A percentile compares a stretch with the other conserved stretches of the same genome.
phyloP scores from a whole-genome alignment of 768 basidiomycete species.

The Lactarius vividus region DNA sequence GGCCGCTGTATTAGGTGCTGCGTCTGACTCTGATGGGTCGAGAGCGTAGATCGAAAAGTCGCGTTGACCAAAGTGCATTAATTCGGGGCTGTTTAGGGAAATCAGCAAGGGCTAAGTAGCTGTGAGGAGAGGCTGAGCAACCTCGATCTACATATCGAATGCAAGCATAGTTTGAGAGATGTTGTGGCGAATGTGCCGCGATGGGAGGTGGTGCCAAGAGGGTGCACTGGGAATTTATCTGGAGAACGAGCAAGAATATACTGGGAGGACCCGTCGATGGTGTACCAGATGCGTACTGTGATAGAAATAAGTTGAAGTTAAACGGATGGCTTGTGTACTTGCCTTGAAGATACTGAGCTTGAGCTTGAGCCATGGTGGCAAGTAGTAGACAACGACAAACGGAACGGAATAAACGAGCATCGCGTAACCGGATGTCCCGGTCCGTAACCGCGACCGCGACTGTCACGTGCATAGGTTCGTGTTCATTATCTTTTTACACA shows the following conservation, averaged over 20 bases:
- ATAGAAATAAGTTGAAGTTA: not conserved
- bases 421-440: slow-evolving; percentile 22
- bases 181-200: slow-evolving; percentile 40
- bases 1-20: slow-evolving; percentile 41
- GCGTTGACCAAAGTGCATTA: slow-evolving; percentile 53
- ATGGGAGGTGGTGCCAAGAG: slow-evolving; percentile 28
- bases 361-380: slow-evolving; percentile 11
- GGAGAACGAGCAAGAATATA: slow-evolving; percentile 70
- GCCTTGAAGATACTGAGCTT: slow-evolving; percentile 21
- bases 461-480: slow-evolving; percentile 17
- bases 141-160: slow-evolving; percentile 60
- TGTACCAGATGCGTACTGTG: slow-evolving; percentile 67
- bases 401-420: slow-evolving; percentile 8
- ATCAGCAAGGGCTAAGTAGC: not conserved
- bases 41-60: slow-evolving; percentile 81
- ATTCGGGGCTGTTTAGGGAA: slow-evolving; percentile 58
- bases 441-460: slow-evolving; percentile 24
- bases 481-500: not conserved
- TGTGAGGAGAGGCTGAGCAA: slow-evolving; percentile 21
- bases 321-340: not conserved
- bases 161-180: slow-evolving; percentile 64
- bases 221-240: slow-evolving; percentile 39
- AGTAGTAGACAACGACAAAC: not conserved
- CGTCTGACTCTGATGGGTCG: slow-evolving; percentile 73
- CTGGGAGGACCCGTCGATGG: slow-evolving; percentile 70